A percentile compares a stretch with the other conserved stretches of the same genome.
Evolutionary conservation across 805 yeast species (phyloP).

Genomic region (Yamadazyma ubonensis): DNA sequence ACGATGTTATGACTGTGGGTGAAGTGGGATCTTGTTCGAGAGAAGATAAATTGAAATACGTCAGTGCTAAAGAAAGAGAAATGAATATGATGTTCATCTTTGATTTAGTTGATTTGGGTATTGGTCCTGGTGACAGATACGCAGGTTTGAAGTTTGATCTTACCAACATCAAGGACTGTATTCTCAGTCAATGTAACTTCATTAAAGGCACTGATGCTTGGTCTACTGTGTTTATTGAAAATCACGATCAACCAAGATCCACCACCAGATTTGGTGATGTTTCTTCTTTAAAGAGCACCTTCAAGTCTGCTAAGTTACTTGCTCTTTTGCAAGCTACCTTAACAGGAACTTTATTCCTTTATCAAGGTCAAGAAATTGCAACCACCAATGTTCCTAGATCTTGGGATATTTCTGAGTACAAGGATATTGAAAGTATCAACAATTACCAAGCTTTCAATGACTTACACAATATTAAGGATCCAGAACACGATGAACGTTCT

Average conservation of each 20-base stretch:
- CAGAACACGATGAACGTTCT: constrained; percentile 2
- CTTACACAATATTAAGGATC: constrained; percentile 23
- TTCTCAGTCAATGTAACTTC: constrained; percentile 34
- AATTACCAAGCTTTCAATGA: constrained; percentile 33
- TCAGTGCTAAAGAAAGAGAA: constrained; percentile 36
- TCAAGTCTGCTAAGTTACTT: constrained; percentile 47
- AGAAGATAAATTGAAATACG: constrained; percentile 44
- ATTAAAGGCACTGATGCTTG: constrained; percentile 54
- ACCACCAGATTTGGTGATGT: constrained; percentile 52
- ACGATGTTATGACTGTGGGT: constrained; percentile 58
- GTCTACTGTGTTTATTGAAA: constrained; percentile 55
- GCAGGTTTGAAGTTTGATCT: constrained; percentile 31
- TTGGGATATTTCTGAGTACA: constrained; percentile 51
- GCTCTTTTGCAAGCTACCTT: constrained; percentile 45
- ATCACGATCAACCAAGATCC: constrained; percentile 59
- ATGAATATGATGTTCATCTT: constrained; percentile 38
- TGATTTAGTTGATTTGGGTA: constrained; percentile 37
- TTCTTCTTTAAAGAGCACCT: constrained; percentile 23
- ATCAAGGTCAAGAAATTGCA: constrained; percentile 64
- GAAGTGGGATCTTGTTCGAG: constrained; percentile 48
- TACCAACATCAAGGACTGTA: constrained; percentile 42
- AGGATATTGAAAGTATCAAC: constrained; percentile 49
- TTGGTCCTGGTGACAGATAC: constrained; percentile 34
- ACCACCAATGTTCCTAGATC: constrained; percentile 47
- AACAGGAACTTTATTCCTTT: constrained; percentile 55